Evolutionary conservation across 345 rosid species (phyloP).

Genomic region (Laguncularia racemosa): DNA sequence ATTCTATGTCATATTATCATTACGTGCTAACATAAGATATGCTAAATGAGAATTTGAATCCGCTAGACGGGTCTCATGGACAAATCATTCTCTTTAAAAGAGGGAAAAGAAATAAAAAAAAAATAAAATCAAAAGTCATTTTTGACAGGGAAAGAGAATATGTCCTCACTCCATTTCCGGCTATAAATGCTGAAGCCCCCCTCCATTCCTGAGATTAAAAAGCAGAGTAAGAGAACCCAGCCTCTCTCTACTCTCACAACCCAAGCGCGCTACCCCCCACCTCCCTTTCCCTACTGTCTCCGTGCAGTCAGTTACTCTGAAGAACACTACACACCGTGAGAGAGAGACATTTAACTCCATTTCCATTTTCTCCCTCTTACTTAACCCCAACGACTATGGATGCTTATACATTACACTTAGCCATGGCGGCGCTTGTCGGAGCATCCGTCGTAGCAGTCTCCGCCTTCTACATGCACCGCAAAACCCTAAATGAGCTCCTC

Average conservation of each 20-base stretch:
- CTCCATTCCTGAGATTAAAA: conserved; percentile 2
- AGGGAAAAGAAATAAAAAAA: neutral
- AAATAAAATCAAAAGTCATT: neutral
- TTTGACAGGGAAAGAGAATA: conserved; percentile 1
- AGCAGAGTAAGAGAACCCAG: conserved; percentile 6
- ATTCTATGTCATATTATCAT: too few species aligned
- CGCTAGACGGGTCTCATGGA: too few species aligned
- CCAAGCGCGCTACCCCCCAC: neutral
- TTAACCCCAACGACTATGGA: conserved; percentile 39
- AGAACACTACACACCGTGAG: too few species aligned
- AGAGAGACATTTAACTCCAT: too few species aligned
- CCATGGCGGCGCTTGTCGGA: conserved; percentile 96
- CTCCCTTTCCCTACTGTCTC: too few species aligned
- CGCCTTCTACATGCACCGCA: conserved; percentile 86
- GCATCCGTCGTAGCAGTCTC: conserved; percentile 93
- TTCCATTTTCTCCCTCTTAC: neutral
- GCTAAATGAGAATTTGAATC: too few species aligned
- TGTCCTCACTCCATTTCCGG: neutral
- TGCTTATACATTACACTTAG: conserved; percentile 63
- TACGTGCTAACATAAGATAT: too few species aligned
- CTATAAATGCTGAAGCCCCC: conserved; percentile 18
- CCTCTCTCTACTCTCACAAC: neutral
- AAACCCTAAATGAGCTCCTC: conserved; percentile 80
- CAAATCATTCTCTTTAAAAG: too few species aligned
- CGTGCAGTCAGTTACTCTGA: too few species aligned